Evolutionary conservation across 169 alveolate genomes (phyloP).

Genomic region (Cryptosporidium tyzzeri): DNA sequence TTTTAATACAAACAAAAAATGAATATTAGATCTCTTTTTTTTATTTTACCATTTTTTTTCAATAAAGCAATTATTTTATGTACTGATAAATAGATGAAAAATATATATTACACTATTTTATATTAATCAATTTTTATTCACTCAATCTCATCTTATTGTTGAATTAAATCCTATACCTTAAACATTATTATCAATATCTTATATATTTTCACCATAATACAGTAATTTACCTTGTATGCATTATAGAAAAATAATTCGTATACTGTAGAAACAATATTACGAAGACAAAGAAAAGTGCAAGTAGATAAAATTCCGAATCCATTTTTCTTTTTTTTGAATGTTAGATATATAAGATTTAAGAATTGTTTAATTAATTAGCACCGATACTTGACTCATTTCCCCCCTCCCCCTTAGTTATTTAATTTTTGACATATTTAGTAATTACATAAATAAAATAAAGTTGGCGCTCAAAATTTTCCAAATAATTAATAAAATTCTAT

Average conservation of each 20-base stretch:
- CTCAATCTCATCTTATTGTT: not conserved
- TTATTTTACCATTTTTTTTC: not conserved
- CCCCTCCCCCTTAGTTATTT: not conserved
- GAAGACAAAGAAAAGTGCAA: not conserved
- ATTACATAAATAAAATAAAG: not conserved
- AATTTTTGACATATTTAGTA: not conserved
- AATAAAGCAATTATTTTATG: too few species aligned
- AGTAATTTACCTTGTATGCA: constrained; percentile 66
- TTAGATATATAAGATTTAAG: not conserved
- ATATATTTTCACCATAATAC: not conserved
- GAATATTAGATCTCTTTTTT: not conserved
- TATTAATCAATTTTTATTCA: not conserved
- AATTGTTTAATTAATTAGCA: too few species aligned
- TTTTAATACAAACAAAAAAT: not conserved
- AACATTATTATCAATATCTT: not conserved
- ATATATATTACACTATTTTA: not conserved
- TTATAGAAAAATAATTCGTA: constrained; percentile 33
- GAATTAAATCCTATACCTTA: not conserved
- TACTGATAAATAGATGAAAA: not conserved
- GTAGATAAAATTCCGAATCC: not conserved
- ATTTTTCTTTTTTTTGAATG: not conserved
- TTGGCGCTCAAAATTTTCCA: not conserved
- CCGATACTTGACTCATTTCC: not conserved
- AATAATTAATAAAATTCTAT: not conserved
- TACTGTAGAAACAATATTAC: constrained; percentile 29